Base-by-base conservation (phyloP, 345 rosid species). In the Melaleuca alternifolia region DNA sequence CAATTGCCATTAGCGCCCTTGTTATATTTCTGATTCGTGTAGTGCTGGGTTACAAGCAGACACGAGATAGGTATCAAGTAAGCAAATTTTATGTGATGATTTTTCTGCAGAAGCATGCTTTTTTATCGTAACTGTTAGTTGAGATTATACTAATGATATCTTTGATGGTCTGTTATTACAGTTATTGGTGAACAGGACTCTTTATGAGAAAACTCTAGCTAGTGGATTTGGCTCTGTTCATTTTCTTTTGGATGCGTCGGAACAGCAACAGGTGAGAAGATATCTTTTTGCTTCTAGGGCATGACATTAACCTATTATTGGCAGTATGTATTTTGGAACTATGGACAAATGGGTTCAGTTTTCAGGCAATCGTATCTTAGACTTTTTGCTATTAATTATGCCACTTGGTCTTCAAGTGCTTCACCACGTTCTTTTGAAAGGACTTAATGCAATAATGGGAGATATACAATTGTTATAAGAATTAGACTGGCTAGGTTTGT, bases 11-110 rank as follows among this genome's bases (percentile, higher is more conserved):
- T 86, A 89, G 93, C 87, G 99, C 98, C 84, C 96, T 97, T 53
- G 90, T 97, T 91, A 91, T 97, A 85, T 95, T 92, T 88, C 94
- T 92, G 84, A 90, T 92, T 83, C 99, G 99, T 7, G 97, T 96
- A 91, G 96, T 90, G 86, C 91, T 97, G 93, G 99, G 98, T 88
- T 97, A 97, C 93, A 96, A 97, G 88, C 99, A 97, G 91, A 97
- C 99, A 65, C 94, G 98, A 97, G 99, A 97, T 85, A 93, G 99
- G 87, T 97, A 97, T 91, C 98, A 97, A 91, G 98, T 95, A 90
- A 95, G 95, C 89, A 24, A 12, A 87, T 84, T 50, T 41, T 85
- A 33, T 44, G 37, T 65, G 53, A 33, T 84, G 54, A 18, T 37
- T 41, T 28, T 24, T 46, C 51, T 15, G 44, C 18, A n/a, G 51